Evolutionary conservation across 805 yeast species (phyloP), one percentile per base, ranked within the genome.

Genomic region (Candida vaughaniae): DNA sequence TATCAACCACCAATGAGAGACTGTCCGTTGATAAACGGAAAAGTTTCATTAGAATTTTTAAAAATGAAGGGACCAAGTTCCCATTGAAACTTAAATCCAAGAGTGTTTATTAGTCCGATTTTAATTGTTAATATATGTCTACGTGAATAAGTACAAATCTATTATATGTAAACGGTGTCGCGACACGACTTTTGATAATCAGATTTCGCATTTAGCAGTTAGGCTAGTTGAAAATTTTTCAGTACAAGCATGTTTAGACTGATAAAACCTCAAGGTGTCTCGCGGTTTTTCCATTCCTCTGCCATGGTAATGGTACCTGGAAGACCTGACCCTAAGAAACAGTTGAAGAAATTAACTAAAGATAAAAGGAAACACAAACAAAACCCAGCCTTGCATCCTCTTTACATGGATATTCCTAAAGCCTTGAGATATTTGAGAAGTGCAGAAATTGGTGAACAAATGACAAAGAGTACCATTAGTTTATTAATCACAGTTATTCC

Each of bases 371-470:
- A 52, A 44, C 50, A 55, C 43, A 58, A 57, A 40, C 57, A 51
- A 33, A 81, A 58, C 43, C 73, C 71, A 41, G 63, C 47, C 56
- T 61, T 46, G 10, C 71, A 71, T 35, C 90, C 90, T 1, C 66
- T 84, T 37, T 82, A 78, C 54, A 78, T 85, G 84, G 80, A 77
- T 33, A 70, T 88, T 6, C 77, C 85, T 5, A 60, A 66, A 20
- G 96, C 97, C 1, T 60, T 88, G 58, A 73, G 85, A 50, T 89
- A 80, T 53, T 56, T 91, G 39, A 73, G 96, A 45, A 96, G 98
- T 0, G 78, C 89, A 4, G 96, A 89, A 60, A 95, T 89, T 4
- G 98, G 99, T 4, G 78, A 85, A 53, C 78, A 91, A 2, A 66
- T 73, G 4, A 64, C 73, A n/a, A 79, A 80, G 49, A 80, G 91